phyloP scores from a whole-genome alignment of 208 protist species.

The Vickermania spadyakhi region DNA sequence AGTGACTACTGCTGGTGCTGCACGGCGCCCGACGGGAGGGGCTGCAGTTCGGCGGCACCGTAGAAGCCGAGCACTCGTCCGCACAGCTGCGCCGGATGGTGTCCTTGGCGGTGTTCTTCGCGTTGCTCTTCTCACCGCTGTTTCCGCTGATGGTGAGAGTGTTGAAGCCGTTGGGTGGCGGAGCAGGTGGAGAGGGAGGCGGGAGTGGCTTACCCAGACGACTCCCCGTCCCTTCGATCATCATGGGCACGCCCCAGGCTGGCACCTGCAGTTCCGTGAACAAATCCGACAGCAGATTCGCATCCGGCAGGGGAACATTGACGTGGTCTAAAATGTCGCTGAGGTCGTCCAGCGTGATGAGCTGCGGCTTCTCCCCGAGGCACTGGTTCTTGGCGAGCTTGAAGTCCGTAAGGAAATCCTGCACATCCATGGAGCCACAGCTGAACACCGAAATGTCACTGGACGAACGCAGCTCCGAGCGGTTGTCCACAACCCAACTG shows the following conservation, averaged over 20 bases:
- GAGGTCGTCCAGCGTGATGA: conserved; percentile 43
- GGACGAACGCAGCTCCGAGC: conserved; percentile 5
- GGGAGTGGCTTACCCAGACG: not conserved
- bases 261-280: conserved; percentile 47
- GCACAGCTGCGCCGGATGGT: not conserved
- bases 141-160: not conserved
- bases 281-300: conserved; percentile 36
- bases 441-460: conserved; percentile 53
- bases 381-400: conserved; percentile 44
- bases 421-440: conserved; percentile 52
- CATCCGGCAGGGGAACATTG: conserved; percentile 38
- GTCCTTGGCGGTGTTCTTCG: not conserved
- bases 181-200: not conserved
- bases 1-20: not conserved
- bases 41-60: not conserved
- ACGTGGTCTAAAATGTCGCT: conserved; percentile 48
- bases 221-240: not conserved
- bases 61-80: not conserved
- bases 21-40: not conserved
- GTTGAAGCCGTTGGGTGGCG: not conserved
- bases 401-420: conserved; percentile 59
- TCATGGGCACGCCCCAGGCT: not conserved
- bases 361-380: conserved; percentile 18
- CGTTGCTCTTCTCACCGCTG: not conserved
- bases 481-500: not conserved